Conservation (phyloP, 176 grass and related monocot genomes). For the Panicum miliaceum region DNA sequence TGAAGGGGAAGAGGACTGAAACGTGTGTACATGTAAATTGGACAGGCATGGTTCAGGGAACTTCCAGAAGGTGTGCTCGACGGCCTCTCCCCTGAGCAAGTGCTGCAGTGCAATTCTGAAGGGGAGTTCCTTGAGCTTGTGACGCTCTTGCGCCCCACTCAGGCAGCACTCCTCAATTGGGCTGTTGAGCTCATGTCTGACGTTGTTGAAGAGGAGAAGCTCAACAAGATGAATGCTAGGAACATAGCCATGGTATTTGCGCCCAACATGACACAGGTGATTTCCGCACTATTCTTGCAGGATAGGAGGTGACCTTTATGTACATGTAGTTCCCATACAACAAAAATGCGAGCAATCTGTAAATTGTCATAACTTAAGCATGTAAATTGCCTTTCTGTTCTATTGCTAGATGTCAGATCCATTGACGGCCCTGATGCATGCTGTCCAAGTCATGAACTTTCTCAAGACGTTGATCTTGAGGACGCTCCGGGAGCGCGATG, state of each 20-base stretch:
- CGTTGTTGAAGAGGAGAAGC: slow-evolving; percentile 84
- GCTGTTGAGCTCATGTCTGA: slow-evolving; percentile 89
- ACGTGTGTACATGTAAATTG: slow-evolving; percentile 1
- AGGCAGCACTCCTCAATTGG: slow-evolving; percentile 80
- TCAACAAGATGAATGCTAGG: slow-evolving; percentile 96
- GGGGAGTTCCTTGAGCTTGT: slow-evolving; percentile 77
- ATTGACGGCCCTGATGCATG: slow-evolving; percentile 95
- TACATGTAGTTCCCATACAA: neutral
- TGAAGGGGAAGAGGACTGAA: neutral
- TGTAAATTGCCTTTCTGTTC: slow-evolving; percentile 35
- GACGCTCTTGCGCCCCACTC: slow-evolving; percentile 64
- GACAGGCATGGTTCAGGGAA: slow-evolving; percentile 93
- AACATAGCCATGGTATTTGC: slow-evolving; percentile 97
- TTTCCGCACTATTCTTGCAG: slow-evolving; percentile 13
- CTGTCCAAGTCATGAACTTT: slow-evolving; percentile 98
- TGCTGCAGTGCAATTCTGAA: slow-evolving; percentile 85
- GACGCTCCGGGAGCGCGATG: slow-evolving; percentile 72
- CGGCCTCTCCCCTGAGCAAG: slow-evolving; percentile 77
- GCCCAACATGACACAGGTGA: slow-evolving; percentile 98
- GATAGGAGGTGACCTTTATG: neutral
- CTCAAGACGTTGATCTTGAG: slow-evolving; percentile 92
- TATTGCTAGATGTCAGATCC: slow-evolving; percentile 95
- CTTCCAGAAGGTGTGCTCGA: slow-evolving; percentile 91
- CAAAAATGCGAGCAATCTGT: neutral
- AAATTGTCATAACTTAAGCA: neutral